These are phyloP conservation scores for Fusarium sp. DNA, from an alignment of 2,329 filamentous ascomycete species.

Conservation along the genomic window DNA sequence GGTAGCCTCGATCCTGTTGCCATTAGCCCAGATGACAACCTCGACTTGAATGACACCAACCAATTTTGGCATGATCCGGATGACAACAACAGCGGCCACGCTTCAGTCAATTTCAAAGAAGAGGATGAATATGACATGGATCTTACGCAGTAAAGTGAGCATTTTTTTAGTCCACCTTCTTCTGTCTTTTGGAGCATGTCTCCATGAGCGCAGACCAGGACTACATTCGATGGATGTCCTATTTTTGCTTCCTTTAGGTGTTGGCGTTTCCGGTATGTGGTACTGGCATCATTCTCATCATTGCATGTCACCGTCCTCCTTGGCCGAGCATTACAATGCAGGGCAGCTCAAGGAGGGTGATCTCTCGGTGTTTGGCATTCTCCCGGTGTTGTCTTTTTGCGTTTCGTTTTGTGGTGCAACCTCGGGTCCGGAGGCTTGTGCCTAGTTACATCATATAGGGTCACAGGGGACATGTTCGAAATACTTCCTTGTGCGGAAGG, in stretches of 20 bases:
- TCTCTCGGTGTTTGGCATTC: conserved; percentile 37
- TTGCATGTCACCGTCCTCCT: conserved; percentile 30
- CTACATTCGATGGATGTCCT: background rate
- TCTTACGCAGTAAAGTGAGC: conserved; percentile 54
- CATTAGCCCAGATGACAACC: conserved; percentile 56
- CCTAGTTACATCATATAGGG: conserved; percentile 39
- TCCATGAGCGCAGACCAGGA: background rate
- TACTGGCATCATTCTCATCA: conserved; percentile 14
- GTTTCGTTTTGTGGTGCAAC: conserved; percentile 19
- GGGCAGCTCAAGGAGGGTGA: conserved; percentile 15
- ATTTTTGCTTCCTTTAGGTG: conserved; percentile 22
- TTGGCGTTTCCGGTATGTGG: conserved; percentile 39
- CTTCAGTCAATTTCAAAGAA: conserved; percentile 83
- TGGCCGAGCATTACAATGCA: conserved; percentile 6
- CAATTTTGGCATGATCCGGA: conserved; percentile 77
- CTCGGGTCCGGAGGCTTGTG: conserved; percentile 37
- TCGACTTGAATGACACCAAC: conserved; percentile 62
- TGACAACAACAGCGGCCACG: conserved; percentile 77
- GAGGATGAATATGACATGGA: conserved; percentile 96
- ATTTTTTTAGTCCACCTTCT: conserved; percentile 1
- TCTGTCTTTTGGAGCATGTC: background rate
- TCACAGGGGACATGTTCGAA: conserved; percentile 38
- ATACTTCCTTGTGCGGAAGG: conserved; percentile 25
- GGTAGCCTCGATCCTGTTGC: conserved; percentile 52
- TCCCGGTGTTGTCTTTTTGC: conserved; percentile 16